These are phyloP conservation scores for Mycena olivaceomarginata DNA, from an alignment of 768 basidiomycete genomes.

Conservation along the genomic window DNA sequence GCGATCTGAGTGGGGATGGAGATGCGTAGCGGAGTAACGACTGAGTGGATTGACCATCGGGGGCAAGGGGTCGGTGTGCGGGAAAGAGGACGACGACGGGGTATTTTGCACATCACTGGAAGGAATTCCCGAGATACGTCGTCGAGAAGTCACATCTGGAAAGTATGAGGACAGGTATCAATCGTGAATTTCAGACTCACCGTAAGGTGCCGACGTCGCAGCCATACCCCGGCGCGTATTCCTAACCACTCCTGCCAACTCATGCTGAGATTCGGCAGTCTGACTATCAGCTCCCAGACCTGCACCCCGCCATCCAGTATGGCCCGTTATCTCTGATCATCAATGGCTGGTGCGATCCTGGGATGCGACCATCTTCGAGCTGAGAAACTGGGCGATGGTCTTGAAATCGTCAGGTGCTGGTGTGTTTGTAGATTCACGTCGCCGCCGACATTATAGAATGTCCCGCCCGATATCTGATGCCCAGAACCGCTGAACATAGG, in stretches of 20 bases:
- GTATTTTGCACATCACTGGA: not conserved
- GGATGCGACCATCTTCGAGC: not conserved
- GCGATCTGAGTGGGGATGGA: no score
- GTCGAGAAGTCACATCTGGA: not conserved
- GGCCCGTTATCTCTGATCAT: no score
- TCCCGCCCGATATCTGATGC: not conserved
- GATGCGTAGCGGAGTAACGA: no score
- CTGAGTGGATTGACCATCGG: no score
- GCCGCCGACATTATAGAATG: conserved; percentile 9
- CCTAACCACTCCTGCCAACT: no score
- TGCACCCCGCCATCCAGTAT: no score
- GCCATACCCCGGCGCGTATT: not conserved
- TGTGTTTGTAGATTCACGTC: not conserved
- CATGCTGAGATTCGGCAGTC: not conserved
- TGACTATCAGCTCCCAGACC: no score
- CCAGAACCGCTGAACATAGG: not conserved
- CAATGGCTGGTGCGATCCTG: no score
- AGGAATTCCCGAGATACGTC: not conserved
- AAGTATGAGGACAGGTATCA: not conserved
- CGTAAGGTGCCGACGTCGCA: not conserved
- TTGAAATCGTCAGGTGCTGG: not conserved
- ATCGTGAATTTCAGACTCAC: not conserved
- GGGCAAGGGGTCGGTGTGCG: no score
- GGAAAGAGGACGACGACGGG: no score
- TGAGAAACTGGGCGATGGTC: not conserved